phyloP scores from a whole-genome alignment of 2,329 filamentous ascomycete species.

The Diaporthe sp. region DNA sequence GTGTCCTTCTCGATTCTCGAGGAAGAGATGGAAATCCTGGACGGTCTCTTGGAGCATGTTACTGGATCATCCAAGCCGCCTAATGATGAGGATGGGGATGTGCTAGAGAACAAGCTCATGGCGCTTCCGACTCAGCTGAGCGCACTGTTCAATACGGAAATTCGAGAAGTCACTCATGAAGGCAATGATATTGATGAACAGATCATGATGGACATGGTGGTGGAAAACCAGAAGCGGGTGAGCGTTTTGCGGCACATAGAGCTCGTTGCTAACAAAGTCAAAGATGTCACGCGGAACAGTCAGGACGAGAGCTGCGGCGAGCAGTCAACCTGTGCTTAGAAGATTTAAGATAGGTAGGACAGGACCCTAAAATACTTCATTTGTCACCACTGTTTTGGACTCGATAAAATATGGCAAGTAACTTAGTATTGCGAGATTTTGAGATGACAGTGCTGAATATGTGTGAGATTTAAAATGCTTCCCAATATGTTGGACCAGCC shows the following conservation, averaged over 20 bases:
- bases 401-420: not conserved
- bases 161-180: not conserved
- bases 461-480: not conserved
- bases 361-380: too few species aligned
- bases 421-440: not conserved
- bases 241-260: not conserved
- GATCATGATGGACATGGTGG: not conserved
- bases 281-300: not conserved
- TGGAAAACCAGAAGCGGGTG: conserved; percentile 6
- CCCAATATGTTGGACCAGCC: not conserved
- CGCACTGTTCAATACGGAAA: conserved; percentile 14
- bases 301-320: too few species aligned
- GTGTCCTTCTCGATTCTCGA: not conserved
- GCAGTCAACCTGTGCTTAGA: not conserved
- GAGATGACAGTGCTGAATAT: not conserved
- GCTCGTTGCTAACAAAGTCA: not conserved
- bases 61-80: not conserved
- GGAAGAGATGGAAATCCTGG: conserved; percentile 4
- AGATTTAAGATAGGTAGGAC: not conserved
- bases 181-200: not conserved
- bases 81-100: not conserved
- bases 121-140: not conserved
- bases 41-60: not conserved
- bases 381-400: not conserved
- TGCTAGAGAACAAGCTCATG: not conserved